A percentile compares a stretch with the other conserved stretches of the same genome.
These are phyloP conservation scores for Vaccinium darrowii DNA, from an alignment of 148 eudicot genomes.

Conservation along the genomic window DNA sequence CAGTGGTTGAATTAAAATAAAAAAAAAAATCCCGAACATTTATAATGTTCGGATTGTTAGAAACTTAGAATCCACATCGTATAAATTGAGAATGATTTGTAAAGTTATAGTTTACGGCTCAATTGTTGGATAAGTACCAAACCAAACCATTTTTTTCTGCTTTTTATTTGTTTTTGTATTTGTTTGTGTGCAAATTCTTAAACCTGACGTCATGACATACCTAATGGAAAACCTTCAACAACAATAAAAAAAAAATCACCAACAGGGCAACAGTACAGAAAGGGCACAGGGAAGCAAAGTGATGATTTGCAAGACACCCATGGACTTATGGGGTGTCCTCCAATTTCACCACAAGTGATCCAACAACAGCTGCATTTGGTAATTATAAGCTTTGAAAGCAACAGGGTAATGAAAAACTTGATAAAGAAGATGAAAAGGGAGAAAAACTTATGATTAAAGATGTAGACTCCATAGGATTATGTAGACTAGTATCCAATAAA, in stretches of 20 bases:
- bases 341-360: slow-evolving; percentile 19
- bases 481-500: slow-evolving; percentile 17
- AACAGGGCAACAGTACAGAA: too few relatives aligned
- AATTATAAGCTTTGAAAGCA: slow-evolving; percentile 33
- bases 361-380: slow-evolving; percentile 17
- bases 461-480: slow-evolving; percentile 24
- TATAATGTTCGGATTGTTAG: too few relatives aligned
- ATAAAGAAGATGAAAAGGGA: background rate
- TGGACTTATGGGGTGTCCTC: slow-evolving; percentile 24
- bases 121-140: too few relatives aligned
- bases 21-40: too few relatives aligned
- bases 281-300: slow-evolving; percentile 8
- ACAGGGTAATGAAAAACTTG: slow-evolving; percentile 14
- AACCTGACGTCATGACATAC: background rate
- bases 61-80: background rate
- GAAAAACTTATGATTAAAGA: slow-evolving; percentile 29
- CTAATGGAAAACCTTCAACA: background rate
- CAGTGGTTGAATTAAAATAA: background rate
- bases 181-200: background rate
- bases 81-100: background rate
- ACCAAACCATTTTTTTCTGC: background rate
- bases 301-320: slow-evolving; percentile 18
- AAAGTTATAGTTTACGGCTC: background rate
- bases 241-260: background rate
- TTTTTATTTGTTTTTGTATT: background rate